Conservation (phyloP, 352 stramenopile species). For the Globisporangium alternatum region DNA sequence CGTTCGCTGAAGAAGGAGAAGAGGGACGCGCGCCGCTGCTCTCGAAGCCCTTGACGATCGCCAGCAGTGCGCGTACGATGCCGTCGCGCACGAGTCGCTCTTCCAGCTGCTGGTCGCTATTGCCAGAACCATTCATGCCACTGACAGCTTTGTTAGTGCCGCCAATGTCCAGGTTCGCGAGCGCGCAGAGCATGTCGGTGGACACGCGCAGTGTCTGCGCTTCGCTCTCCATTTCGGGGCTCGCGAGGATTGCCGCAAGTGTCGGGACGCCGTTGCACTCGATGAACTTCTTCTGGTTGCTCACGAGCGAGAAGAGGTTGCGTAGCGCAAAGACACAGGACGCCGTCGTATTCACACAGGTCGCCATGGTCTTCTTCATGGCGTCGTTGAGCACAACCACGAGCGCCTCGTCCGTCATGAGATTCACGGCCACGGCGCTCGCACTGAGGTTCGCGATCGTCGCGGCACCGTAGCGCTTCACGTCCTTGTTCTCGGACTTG, state of each 20-base stretch:
- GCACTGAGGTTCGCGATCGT: slow-evolving; percentile 67
- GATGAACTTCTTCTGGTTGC: slow-evolving; percentile 70
- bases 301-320: slow-evolving; percentile 57
- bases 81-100: slow-evolving; percentile 71
- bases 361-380: slow-evolving; percentile 59
- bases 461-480: slow-evolving; percentile 59
- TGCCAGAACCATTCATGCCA: not conserved
- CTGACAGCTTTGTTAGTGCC: not conserved
- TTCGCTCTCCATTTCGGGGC: slow-evolving; percentile 45
- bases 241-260: slow-evolving; percentile 53
- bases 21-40: slow-evolving; percentile 12
- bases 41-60: slow-evolving; percentile 49
- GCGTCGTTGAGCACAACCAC: slow-evolving; percentile 56
- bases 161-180: slow-evolving; percentile 43
- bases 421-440: slow-evolving; percentile 41
- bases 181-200: slow-evolving; percentile 64
- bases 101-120: slow-evolving; percentile 34
- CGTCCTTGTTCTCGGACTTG: slow-evolving; percentile 62
- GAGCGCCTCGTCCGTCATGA: slow-evolving; percentile 57
- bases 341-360: slow-evolving; percentile 52
- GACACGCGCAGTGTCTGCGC: slow-evolving; percentile 42
- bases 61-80: slow-evolving; percentile 58
- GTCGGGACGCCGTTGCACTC: slow-evolving; percentile 58
- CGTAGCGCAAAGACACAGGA: slow-evolving; percentile 67
- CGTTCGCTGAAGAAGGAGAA: slow-evolving; percentile 18